Percentiles rank a stretch among this genome's conserved stretches.
Conservation (phyloP, 768 basidiomycete genomes). For the Tulasnella sp. region DNA sequence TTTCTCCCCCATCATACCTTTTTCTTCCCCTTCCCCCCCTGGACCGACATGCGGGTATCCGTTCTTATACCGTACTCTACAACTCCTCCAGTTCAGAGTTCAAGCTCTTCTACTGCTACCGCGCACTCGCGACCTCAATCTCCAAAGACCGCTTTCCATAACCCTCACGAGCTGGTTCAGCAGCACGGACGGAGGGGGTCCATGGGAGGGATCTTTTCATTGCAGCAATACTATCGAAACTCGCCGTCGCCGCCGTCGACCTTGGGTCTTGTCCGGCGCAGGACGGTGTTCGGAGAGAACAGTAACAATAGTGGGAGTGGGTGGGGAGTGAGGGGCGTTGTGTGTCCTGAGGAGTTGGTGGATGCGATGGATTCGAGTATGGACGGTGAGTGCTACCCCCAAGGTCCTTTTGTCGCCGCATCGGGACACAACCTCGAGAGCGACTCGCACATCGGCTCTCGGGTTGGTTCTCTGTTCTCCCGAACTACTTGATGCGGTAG, state of each 20-base stretch:
- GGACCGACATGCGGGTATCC: conserved; percentile 6
- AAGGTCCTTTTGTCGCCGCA: background rate
- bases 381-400: conserved; percentile 22
- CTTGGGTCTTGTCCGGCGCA: background rate
- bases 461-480: background rate
- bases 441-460: background rate
- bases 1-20: background rate
- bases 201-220: background rate
- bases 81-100: background rate
- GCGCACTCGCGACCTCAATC: background rate
- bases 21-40: background rate
- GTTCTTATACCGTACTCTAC: conserved; percentile 21
- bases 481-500: background rate
- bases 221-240: background rate
- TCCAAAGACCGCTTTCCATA: background rate
- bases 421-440: background rate
- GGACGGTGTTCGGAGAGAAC: conserved; percentile 19
- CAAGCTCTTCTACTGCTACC: background rate
- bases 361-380: conserved; percentile 18
- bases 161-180: background rate
- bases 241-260: background rate
- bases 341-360: conserved; percentile 23
- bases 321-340: background rate
- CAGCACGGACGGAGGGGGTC: background rate
- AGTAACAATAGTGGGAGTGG: background rate